A percentile compares a stretch with the other conserved stretches of the same genome.
Conservation (phyloP, 1,284 basidiomycete genomes). For the Irpex sp. region DNA sequence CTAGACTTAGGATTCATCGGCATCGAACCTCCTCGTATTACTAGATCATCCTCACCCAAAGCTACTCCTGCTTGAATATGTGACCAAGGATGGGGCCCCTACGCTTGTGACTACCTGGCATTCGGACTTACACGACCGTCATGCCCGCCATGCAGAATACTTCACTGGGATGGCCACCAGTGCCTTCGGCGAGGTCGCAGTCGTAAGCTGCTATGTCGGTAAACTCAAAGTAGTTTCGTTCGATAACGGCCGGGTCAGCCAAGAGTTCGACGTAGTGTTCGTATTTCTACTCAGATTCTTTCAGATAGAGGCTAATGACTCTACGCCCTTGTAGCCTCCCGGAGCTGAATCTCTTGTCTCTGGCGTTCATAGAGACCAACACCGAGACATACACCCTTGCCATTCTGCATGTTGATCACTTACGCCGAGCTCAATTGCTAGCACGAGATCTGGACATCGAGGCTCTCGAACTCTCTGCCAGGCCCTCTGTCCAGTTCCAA, state of each 20-base stretch:
- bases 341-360: constrained; percentile 69
- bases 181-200: constrained; percentile 51
- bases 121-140: constrained; percentile 49
- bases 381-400: constrained; percentile 47
- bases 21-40: constrained; percentile 54
- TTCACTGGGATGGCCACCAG: constrained; percentile 60
- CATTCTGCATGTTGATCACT: constrained; percentile 65
- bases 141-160: constrained; percentile 57
- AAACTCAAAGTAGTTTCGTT: constrained; percentile 60
- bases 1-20: constrained; percentile 32
- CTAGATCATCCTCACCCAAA: constrained; percentile 71
- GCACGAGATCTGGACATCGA: constrained; percentile 49
- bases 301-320: no score
- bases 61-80: constrained; percentile 53
- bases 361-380: constrained; percentile 53
- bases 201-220: constrained; percentile 60
- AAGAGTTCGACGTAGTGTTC: constrained; percentile 62
- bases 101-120: constrained; percentile 37
- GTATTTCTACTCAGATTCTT: constrained; percentile 21
- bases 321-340: constrained; percentile 44
- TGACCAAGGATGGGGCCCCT: constrained; percentile 29
- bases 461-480: constrained; percentile 47
- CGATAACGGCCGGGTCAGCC: constrained; percentile 44
- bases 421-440: constrained; percentile 53
- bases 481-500: constrained; percentile 44